Percentiles rank a stretch among this genome's conserved stretches.
These are phyloP conservation scores for Pilasporangium apinafurcum DNA, from an alignment of 352 stramenopile genomes.

Conservation along the genomic window DNA sequence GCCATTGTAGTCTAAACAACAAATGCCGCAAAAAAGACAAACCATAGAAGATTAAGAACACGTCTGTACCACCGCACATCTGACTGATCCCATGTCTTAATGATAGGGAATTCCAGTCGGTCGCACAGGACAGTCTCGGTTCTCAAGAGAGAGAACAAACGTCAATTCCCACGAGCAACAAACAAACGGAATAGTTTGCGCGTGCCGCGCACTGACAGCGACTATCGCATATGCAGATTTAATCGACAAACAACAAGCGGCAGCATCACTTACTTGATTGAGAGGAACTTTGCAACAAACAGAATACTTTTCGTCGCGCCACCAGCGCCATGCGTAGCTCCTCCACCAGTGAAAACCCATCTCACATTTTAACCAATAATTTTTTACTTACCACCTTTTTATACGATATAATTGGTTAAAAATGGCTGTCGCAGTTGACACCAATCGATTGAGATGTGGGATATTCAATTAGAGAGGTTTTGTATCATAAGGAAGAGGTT, in stretches of 20 bases:
- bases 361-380: slow-evolving; percentile 11
- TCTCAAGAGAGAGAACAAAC: slow-evolving; percentile 76
- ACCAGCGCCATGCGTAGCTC: slow-evolving; percentile 6
- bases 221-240: slow-evolving; percentile 5
- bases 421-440: slow-evolving; percentile 10
- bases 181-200: slow-evolving; percentile 6
- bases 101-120: slow-evolving; percentile 17
- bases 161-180: slow-evolving; percentile 31
- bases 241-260: slow-evolving; percentile 12
- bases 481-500: neutral
- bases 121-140: slow-evolving; percentile 88
- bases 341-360: slow-evolving; percentile 38
- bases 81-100: slow-evolving; percentile 15
- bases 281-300: slow-evolving; percentile 88
- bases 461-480: slow-evolving; percentile 10
- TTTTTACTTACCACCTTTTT: neutral
- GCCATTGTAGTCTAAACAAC: slow-evolving; percentile 68
- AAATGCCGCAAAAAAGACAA: slow-evolving; percentile 4
- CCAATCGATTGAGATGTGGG: slow-evolving; percentile 16
- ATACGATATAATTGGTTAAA: slow-evolving; percentile 11
- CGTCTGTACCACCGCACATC: slow-evolving; percentile 86
- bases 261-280: slow-evolving; percentile 69
- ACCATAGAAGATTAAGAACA: slow-evolving; percentile 81
- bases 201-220: neutral
- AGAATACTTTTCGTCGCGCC: slow-evolving; percentile 6